phyloP scores from a whole-genome alignment of 2,329 filamentous ascomycete genomes.

The Myriosclerotinia scirpicola region DNA sequence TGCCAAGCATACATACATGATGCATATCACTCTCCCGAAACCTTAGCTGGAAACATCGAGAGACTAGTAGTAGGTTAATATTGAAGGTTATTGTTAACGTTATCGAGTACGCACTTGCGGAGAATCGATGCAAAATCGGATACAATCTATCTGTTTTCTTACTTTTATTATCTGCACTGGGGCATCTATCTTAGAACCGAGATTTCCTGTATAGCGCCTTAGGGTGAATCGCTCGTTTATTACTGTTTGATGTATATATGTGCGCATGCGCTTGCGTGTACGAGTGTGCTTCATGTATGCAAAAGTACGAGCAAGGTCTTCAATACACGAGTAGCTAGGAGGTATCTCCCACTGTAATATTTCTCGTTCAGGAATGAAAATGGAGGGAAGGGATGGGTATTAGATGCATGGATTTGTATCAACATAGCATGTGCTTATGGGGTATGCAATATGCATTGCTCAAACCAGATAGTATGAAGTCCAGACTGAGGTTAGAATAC shows the following conservation, averaged over 20 bases:
- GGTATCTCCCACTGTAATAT: neutral
- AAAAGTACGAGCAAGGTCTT: neutral
- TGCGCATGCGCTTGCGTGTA: neutral
- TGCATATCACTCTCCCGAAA: constrained; percentile 1
- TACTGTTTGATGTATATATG: neutral
- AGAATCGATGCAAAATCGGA: neutral
- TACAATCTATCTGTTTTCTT: neutral
- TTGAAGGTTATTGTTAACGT: neutral
- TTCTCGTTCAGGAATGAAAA: neutral
- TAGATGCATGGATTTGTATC: neutral
- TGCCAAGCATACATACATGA: neutral
- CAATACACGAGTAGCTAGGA: neutral
- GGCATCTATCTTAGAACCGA: neutral
- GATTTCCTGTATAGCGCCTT: neutral
- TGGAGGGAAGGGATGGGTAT: neutral
- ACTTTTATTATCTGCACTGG: neutral
- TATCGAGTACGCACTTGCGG: too few species aligned
- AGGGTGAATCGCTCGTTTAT: neutral
- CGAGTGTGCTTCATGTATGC: neutral
- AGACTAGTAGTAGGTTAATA: neutral
- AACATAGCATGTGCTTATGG: too few species aligned
- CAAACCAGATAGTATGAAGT: too few species aligned
- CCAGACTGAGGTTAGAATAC: too few species aligned
- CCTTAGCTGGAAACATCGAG: neutral
- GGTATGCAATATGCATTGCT: neutral